Evolutionary conservation across 2,329 filamentous ascomycete species (phyloP).

Genomic region (Fusarium albidum): DNA sequence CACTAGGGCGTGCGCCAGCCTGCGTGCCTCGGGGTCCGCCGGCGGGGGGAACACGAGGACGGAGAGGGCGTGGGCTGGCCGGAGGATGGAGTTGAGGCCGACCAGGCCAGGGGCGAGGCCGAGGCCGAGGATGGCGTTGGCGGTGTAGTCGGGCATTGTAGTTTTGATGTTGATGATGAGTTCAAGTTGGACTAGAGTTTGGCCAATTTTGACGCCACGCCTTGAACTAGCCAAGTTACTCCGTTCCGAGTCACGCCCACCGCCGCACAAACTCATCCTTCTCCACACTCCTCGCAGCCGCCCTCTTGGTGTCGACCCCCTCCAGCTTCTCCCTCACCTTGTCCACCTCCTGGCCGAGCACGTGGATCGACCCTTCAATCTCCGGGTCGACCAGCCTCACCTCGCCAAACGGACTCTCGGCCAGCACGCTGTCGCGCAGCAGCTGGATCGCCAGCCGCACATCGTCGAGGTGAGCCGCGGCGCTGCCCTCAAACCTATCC

Average conservation of each 20-base stretch:
- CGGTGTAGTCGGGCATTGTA: too few species aligned
- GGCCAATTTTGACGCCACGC: too few species aligned
- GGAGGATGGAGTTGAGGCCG: too few species aligned
- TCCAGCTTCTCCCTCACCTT: constrained; percentile 50
- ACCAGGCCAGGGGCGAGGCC: too few species aligned
- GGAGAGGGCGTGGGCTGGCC: too few species aligned
- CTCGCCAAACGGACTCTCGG: constrained; percentile 59
- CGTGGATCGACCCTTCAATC: constrained; percentile 58
- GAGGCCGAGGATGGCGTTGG: too few species aligned
- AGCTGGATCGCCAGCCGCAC: constrained; percentile 57
- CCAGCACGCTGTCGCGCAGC: constrained; percentile 60
- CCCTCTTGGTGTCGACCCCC: constrained; percentile 47
- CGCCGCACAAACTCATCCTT: constrained; percentile 55
- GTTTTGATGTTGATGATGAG: too few species aligned
- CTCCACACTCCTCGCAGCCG: constrained; percentile 53
- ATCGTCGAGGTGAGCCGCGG: constrained; percentile 55
- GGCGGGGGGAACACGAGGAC: too few species aligned
- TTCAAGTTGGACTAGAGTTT: too few species aligned
- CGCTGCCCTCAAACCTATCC: constrained; percentile 56
- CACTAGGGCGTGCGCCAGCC: too few species aligned
- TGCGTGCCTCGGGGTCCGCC: too few species aligned
- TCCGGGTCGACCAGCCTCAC: constrained; percentile 62
- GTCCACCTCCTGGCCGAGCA: constrained; percentile 55
- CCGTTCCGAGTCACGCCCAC: constrained; percentile 35
- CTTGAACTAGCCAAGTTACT: too few species aligned